Conservation (phyloP, 257 asterid genomes). For the Capsicum baccatum region DNA sequence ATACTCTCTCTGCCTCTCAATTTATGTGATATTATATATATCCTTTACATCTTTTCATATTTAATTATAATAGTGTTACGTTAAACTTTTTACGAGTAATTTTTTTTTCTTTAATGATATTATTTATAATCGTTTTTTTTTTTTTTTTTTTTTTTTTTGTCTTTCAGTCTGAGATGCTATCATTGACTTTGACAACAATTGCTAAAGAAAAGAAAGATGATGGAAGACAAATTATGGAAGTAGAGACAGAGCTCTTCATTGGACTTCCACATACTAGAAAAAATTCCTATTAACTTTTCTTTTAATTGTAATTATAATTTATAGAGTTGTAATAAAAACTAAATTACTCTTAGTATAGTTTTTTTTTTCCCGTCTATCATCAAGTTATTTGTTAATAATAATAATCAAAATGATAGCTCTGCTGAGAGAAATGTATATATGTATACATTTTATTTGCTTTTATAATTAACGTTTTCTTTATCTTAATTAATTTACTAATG, state of each 20-base stretch:
- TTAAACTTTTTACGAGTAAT: not conserved
- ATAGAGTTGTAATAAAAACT: not conserved
- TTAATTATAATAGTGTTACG: not conserved
- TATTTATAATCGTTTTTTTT: not conserved
- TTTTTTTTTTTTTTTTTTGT: slow-evolving; percentile 27
- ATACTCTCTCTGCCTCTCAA: not conserved
- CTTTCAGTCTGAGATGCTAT: slow-evolving; percentile 40
- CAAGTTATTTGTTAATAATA: not conserved
- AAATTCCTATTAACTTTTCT: not conserved
- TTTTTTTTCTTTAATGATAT: not conserved
- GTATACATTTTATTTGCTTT: not conserved
- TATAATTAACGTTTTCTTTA: not conserved
- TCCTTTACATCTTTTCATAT: not conserved
- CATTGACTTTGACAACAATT: slow-evolving; percentile 37
- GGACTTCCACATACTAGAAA: slow-evolving; percentile 44
- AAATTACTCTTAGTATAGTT: not conserved
- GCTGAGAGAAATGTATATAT: not conserved
- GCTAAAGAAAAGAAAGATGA: slow-evolving; percentile 5
- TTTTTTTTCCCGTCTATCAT: not conserved
- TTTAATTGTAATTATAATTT: not conserved
- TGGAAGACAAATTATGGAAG: slow-evolving; percentile 39
- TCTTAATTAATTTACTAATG: not conserved
- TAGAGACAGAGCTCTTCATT: slow-evolving; percentile 55
- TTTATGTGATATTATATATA: not conserved
- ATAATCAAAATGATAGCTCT: not conserved